phyloP scores from a whole-genome alignment of 2,329 filamentous ascomycete genomes.

The Dothiorella sarmentorum region DNA sequence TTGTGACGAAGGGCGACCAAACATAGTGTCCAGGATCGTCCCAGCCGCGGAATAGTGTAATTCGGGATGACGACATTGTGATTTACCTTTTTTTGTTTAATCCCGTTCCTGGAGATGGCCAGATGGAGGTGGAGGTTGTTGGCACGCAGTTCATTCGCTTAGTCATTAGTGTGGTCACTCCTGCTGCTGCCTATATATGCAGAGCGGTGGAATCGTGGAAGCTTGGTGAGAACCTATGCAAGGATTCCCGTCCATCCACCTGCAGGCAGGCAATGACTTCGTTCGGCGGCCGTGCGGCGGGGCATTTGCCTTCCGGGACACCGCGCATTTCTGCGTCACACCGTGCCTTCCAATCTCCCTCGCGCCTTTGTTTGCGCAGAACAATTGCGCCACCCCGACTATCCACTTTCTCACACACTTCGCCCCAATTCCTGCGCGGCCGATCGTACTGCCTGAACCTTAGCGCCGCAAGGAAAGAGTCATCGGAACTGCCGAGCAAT shows the following conservation, averaged over 20 bases:
- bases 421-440: not conserved
- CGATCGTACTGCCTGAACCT: not conserved
- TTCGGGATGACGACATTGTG: conserved; percentile 15
- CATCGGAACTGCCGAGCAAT: not conserved
- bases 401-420: not conserved
- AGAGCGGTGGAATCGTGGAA: too few relatives aligned
- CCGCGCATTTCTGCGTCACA: not conserved
- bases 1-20: conserved; percentile 62
- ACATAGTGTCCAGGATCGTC: conserved; percentile 42
- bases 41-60: conserved; percentile 53
- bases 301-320: not conserved
- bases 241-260: too few relatives aligned
- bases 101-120: too few relatives aligned
- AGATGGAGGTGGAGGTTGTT: too few relatives aligned
- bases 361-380: not conserved
- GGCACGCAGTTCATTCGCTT: too few relatives aligned
- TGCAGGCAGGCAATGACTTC: too few relatives aligned
- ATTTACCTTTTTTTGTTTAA: too few relatives aligned
- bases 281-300: not conserved
- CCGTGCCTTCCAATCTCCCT: too few relatives aligned
- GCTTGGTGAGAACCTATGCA: too few relatives aligned
- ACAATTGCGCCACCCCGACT: not conserved
- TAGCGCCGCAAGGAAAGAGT: not conserved
- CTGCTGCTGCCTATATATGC: too few relatives aligned
- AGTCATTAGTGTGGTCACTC: too few relatives aligned